Base-by-base conservation (phyloP, 129 eudicot genomes). In the Flaveria linearis region DNA sequence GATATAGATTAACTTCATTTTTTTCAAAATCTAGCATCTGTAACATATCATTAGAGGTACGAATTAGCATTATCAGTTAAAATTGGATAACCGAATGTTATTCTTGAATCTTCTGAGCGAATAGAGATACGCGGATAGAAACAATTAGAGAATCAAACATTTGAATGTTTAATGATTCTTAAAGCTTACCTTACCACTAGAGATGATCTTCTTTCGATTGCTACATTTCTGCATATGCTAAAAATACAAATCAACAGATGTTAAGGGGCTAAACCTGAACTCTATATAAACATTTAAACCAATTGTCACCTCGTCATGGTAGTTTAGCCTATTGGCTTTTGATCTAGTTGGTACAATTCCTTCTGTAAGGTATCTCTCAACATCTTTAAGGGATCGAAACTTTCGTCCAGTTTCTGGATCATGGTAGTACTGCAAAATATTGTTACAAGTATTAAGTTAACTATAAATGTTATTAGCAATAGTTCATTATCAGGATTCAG, bases 361-460 rank as follows among this genome's bases (percentile, higher is more conserved):
- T 65, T 80, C 87, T 65, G 88, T 61, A 25, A 61, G 67, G 39
- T 61, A 61, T 61, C 53, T 79, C 78, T 84, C 84, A 43, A 92
- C 89, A 23, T 86, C 89, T 81, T 74, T 77, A 11, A 82, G 66
- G 42, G 98, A 90, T 61, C 98, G 85, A 75, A 90, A 88, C 75
- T 88, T 82, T 36, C 76, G 78, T 66, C 94, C 93, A 65, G 87
- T 92, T 65, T 82, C 86, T 39, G 94, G 88, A 77, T 92, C 98
- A 75, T 80, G 64, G 81, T 87, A 90, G 58, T 86, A 92, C 96
- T 92, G 87, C 85, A 81, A 9, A 70, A 69, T 7, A 49, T 52
- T 39, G 82, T 43, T 62, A 64, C 65, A 25, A 41, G 7, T 7
- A 45, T 2, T 5, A 55, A 69, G 41, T 30, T 30, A 69, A 42